These are phyloP conservation scores for Eucalyptus sp. DNA, from an alignment of 345 rosid species.

Conservation along the genomic window DNA sequence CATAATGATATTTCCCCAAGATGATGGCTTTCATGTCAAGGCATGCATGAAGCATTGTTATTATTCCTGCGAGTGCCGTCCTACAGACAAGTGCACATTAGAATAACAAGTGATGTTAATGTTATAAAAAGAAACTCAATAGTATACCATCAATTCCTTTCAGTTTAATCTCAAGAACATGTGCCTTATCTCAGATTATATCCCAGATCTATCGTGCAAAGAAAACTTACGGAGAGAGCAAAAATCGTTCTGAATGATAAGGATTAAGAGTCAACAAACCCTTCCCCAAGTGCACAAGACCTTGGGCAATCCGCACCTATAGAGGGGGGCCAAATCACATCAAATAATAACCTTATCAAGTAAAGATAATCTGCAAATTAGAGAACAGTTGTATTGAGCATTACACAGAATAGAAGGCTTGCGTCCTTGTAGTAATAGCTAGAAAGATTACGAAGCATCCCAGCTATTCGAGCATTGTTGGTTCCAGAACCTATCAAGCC, in stretches of 20 bases:
- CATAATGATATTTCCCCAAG: conserved; percentile 81
- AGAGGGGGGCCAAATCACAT: background rate
- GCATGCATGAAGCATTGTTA: conserved; percentile 74
- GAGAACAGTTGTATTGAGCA: background rate
- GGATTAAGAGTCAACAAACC: conserved; percentile 90
- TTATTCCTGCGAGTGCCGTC: conserved; percentile 85
- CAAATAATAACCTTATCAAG: background rate
- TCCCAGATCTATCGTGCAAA: background rate
- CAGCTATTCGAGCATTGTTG: conserved; percentile 89
- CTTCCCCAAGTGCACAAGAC: conserved; percentile 88
- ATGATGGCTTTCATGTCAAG: conserved; percentile 81
- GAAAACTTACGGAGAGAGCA: conserved; percentile 72
- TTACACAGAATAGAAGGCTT: conserved; percentile 84
- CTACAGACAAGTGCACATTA: conserved; percentile 12
- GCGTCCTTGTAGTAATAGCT: conserved; percentile 93
- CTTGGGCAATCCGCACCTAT: conserved; percentile 96
- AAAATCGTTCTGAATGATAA: conserved; percentile 83
- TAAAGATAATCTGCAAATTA: background rate
- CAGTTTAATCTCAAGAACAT: background rate
- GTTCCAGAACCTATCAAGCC: conserved; percentile 98
- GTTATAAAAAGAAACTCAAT: background rate
- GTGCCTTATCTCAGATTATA: background rate
- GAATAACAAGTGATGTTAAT: background rate
- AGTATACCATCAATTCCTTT: background rate
- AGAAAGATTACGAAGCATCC: conserved; percentile 95